These are phyloP conservation scores for Verticillium nonalfalfae DNA, from an alignment of 2,329 filamentous ascomycete species.

Conservation along the genomic window DNA sequence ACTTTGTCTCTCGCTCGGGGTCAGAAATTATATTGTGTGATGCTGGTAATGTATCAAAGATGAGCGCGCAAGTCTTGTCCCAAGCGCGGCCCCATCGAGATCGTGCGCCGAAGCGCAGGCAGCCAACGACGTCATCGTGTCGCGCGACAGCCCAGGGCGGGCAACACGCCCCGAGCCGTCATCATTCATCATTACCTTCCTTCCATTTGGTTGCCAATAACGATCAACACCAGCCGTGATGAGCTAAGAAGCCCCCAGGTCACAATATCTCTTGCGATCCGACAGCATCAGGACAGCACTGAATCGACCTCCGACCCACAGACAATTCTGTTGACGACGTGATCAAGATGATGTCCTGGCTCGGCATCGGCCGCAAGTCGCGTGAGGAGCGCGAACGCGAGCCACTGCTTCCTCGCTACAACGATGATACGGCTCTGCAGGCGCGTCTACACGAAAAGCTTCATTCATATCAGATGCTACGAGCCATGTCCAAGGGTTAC, in stretches of 20 bases:
- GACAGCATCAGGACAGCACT: neutral
- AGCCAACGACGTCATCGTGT: neutral
- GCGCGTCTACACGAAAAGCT: slow-evolving; percentile 79
- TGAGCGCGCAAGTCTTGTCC: too few relatives aligned
- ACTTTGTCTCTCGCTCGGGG: too few relatives aligned
- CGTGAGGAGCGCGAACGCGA: slow-evolving; percentile 56
- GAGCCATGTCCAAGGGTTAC: slow-evolving; percentile 74
- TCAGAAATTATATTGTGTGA: too few relatives aligned
- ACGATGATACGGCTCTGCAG: slow-evolving; percentile 67
- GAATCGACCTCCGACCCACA: neutral
- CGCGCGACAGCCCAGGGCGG: neutral
- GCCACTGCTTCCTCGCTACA: slow-evolving; percentile 76
- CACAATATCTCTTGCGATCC: neutral
- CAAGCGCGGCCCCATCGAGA: neutral
- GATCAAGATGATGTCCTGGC: neutral
- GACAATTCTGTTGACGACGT: neutral
- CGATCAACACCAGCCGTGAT: neutral
- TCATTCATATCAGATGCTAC: slow-evolving; percentile 86
- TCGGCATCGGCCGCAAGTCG: slow-evolving; percentile 27
- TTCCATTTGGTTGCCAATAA: neutral
- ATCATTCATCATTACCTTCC: neutral
- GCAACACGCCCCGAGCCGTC: neutral
- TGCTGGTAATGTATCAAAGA: too few relatives aligned
- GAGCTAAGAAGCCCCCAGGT: neutral
- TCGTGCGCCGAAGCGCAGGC: neutral